Evolutionary conservation across 805 yeast species (phyloP), one percentile per base, ranked within the genome.

Genomic region (Isabelozyma heimii): DNA sequence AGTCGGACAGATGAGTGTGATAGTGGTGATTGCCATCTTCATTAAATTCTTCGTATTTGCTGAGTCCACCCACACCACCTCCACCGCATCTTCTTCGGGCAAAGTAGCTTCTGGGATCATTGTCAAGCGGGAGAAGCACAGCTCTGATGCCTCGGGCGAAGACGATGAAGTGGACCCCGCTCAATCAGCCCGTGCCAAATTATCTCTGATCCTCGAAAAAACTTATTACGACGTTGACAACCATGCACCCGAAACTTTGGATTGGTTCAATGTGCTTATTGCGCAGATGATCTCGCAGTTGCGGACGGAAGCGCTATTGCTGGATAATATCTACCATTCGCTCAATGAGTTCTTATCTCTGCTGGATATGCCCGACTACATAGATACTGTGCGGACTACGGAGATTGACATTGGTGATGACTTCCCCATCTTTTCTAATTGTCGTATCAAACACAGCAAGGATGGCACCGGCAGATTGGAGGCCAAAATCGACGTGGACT

Each of bases 371-470:
- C 97, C 97, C 0, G 91, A 86, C 47, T 92, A 85, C 64, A 65
- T 94, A 44, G 97, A 86, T 61, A 78, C 80, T 20, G 84, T 94
- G 39, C 80, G 79, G 51, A 82, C 94, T 43, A 87, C 91, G 1
- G 97, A 92, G 59, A 83, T 94, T 24, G 92, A 91, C 58, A 85
- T 94, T 49, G 99, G 99, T 33, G 89, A 90, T 62, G 97, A 91
- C 66, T 94, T 85, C 63, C 99, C 99, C 3, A 89, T 94, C 45
- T 89, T 94, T 63, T 88, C 96, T 48, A 94, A 94, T 61, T 94
- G 99, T 67, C 78, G 96, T 44, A 88, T 94, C 37, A 77, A 76
- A 52, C 83, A 82, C 51, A 77, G 80, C 47, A 78, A 79, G 17
- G 82, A 78, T 48, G 72, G 72, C 1, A 74, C 80, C 16, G 73